A percentile compares a stretch with the other conserved stretches of the same genome.
These are phyloP conservation scores for Cardamine chenopodiifolia DNA, from an alignment of 345 rosid genomes.

Conservation along the genomic window DNA sequence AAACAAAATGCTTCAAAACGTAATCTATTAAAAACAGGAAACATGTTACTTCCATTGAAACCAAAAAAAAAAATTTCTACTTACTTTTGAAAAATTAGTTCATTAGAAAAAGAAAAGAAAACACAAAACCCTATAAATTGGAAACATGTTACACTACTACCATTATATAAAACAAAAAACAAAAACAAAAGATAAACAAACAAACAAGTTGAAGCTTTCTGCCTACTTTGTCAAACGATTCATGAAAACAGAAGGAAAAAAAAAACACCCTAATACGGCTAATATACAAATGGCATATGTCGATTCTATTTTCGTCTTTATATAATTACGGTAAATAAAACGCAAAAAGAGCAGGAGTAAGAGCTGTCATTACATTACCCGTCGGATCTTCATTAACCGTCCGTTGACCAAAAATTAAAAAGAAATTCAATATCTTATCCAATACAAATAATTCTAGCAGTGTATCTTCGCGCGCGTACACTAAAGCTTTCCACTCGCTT, in stretches of 20 bases:
- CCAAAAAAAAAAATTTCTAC: background rate
- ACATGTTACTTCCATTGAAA: slow-evolving; percentile 10
- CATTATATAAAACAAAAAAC: too few relatives aligned
- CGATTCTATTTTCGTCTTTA: background rate
- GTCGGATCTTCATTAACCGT: background rate
- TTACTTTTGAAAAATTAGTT: slow-evolving; percentile 23
- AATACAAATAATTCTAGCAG: background rate
- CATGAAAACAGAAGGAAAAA: too few relatives aligned
- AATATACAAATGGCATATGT: too few relatives aligned
- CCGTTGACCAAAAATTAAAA: background rate
- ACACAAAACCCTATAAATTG: background rate
- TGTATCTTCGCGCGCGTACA: background rate
- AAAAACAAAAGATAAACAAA: too few relatives aligned
- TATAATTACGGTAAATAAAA: background rate
- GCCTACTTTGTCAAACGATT: too few relatives aligned
- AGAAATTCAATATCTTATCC: background rate
- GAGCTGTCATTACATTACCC: background rate
- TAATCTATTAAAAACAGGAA: slow-evolving; percentile 5
- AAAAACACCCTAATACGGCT: too few relatives aligned
- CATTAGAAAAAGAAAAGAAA: background rate
- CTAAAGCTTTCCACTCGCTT: background rate
- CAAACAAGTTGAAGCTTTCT: too few relatives aligned
- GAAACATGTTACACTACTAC: background rate
- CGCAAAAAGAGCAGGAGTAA: background rate
- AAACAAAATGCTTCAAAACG: background rate